Conservation (phyloP, 371 early-diverging fungal species). For the Mortierella sp. region DNA sequence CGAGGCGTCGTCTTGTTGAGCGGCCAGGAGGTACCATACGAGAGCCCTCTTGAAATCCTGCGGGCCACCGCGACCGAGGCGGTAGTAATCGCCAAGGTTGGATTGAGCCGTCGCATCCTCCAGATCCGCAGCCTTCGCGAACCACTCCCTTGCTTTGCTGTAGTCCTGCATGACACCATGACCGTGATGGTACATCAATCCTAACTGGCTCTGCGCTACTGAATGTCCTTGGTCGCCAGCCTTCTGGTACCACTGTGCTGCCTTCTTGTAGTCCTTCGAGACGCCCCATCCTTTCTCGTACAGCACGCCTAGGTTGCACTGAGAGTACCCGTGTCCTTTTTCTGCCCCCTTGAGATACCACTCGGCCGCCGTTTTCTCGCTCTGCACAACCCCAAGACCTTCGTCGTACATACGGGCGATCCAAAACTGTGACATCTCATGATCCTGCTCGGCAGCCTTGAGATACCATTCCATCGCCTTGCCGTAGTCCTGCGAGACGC, state of each 20-base stretch:
- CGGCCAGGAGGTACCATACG: constrained; percentile 61
- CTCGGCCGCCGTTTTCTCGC: constrained; percentile 62
- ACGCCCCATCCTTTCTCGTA: too few species aligned
- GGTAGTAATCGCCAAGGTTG: constrained; percentile 62
- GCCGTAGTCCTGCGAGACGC: not conserved
- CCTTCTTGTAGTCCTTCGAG: not conserved
- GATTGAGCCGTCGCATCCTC: constrained; percentile 61
- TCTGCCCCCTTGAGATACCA: constrained; percentile 68
- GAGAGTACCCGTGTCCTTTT: too few species aligned
- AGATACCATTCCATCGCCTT: constrained; percentile 18
- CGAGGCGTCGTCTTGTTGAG: constrained; percentile 27
- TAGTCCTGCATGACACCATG: not conserved
- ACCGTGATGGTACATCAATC: not conserved
- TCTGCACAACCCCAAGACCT: constrained; percentile 65
- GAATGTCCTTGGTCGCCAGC: not conserved
- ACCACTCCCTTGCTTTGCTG: constrained; percentile 25
- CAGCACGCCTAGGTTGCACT: too few species aligned
- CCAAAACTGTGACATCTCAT: not conserved
- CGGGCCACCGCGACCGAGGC: constrained; percentile 60
- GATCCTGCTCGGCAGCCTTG: constrained; percentile 1
- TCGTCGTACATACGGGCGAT: constrained; percentile 45
- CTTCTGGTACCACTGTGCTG: not conserved
- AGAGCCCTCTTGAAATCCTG: constrained; percentile 51
- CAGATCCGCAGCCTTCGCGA: not conserved
- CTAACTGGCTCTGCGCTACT: not conserved